These are phyloP conservation scores for Pulveroboletus sp. DNA, from an alignment of 768 basidiomycete species.

Conservation along the genomic window DNA sequence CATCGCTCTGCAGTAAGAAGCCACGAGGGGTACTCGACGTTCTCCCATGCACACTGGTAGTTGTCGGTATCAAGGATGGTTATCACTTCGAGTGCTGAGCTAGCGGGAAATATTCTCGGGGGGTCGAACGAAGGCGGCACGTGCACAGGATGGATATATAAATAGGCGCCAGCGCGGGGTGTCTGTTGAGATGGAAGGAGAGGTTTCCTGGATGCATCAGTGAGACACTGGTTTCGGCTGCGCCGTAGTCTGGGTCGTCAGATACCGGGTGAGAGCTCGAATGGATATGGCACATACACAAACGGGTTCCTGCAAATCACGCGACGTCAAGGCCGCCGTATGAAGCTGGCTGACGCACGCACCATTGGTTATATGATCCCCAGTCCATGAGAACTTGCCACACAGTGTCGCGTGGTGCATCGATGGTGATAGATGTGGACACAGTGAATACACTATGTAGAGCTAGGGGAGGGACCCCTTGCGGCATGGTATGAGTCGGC, in stretches of 20 bases:
- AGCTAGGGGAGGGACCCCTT: constrained; percentile 36
- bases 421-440: constrained; percentile 46
- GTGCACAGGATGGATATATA: constrained; percentile 48
- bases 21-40: constrained; percentile 39
- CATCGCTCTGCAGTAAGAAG: constrained; percentile 54
- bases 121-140: constrained; percentile 56
- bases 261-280: not conserved
- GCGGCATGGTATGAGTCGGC: not conserved
- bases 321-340: constrained; percentile 1
- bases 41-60: constrained; percentile 55
- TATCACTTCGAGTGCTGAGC: constrained; percentile 42
- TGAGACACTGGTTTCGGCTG: constrained; percentile 47
- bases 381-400: constrained; percentile 63
- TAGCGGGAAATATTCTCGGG: constrained; percentile 27
- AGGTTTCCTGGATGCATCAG: constrained; percentile 38
- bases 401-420: constrained; percentile 56
- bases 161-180: constrained; percentile 42
- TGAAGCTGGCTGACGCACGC: constrained; percentile 11
- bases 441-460: constrained; percentile 44
- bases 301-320: constrained; percentile 56
- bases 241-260: not conserved
- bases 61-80: constrained; percentile 49
- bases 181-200: constrained; percentile 42
- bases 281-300: constrained; percentile 39
- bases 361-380: constrained; percentile 59